Evolutionary conservation across 495 filamentous ascomycete species (phyloP).

Genomic region (Trichoderma erinaceum): DNA sequence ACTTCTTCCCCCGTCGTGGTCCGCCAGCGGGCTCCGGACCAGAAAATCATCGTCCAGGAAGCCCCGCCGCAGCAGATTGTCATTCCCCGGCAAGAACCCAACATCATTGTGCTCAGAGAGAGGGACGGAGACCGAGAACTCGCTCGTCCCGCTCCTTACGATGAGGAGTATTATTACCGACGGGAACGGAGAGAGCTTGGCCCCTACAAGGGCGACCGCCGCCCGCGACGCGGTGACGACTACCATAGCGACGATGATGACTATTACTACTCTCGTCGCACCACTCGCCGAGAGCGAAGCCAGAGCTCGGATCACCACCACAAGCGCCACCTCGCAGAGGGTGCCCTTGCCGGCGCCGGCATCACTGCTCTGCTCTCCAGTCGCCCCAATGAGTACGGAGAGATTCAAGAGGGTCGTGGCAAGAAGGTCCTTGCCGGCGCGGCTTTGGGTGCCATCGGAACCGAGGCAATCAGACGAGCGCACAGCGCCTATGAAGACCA

Average conservation of each 20-base stretch:
- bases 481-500: slow-evolving; percentile 65
- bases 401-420: slow-evolving; percentile 54
- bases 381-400: slow-evolving; percentile 56
- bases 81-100: slow-evolving; percentile 56
- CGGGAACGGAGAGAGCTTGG: slow-evolving; percentile 50
- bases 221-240: slow-evolving; percentile 41
- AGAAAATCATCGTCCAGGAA: slow-evolving; percentile 71
- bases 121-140: slow-evolving; percentile 42
- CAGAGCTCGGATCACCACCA: slow-evolving; percentile 55
- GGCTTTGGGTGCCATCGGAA: slow-evolving; percentile 74
- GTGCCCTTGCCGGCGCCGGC: slow-evolving; percentile 73
- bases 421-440: slow-evolving; percentile 74
- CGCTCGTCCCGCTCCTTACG: slow-evolving; percentile 30
- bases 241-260: slow-evolving; percentile 54
- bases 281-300: slow-evolving; percentile 47
- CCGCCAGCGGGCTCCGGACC: slow-evolving; percentile 53
- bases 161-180: slow-evolving; percentile 63
- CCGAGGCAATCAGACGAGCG: slow-evolving; percentile 68
- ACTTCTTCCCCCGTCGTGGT: slow-evolving; percentile 60
- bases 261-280: slow-evolving; percentile 39
- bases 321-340: slow-evolving; percentile 78
- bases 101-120: slow-evolving; percentile 63
- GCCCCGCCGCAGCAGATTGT: slow-evolving; percentile 61
- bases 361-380: slow-evolving; percentile 67
- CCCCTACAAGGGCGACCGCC: slow-evolving; percentile 46